Evolutionary conservation across 768 basidiomycete species (phyloP), one percentile per base, ranked within the genome.

Genomic region (Galerina sulciceps): DNA sequence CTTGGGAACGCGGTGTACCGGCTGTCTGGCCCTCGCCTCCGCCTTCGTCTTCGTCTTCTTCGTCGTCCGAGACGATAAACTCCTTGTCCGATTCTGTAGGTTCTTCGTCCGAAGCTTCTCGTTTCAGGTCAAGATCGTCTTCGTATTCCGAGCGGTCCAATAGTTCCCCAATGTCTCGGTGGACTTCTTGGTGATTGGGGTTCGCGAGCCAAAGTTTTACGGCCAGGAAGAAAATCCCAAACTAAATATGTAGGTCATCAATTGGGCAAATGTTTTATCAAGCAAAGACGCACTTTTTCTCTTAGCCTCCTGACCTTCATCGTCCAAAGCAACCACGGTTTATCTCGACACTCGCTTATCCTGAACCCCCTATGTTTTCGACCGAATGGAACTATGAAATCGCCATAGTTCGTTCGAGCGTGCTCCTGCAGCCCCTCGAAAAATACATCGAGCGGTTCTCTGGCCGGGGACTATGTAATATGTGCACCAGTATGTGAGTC

Each of bases 311-410:
- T 23, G 36, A 14, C 4, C 11, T 14, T 36, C n/a, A 22, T 40
- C 9, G 40, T 20, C 49, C 49, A 51, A 6, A 14, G 37, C 11
- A 51, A 17, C 49, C 49, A 51, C 1, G 37, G 49, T 36, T 51
- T 51, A 20, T 51, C 49, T 38, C 37, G 36, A 20, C 49, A 51
- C 22, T 51, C 6, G 4, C 18, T 38, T 40, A 51, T 38, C 37
- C 20, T 51, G 15, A 23, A 38, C 11, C 49, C 37, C 35, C 35
- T 35, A 37, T 51, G 49, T 40, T 51, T 51, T 15, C 49, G 11
- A 22, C 49, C 49, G 26, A 51, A 51, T 9, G 49, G 49, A 37
- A 51, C 49, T 38, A 51, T 51, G 36, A 51, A 51, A 15, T 51
- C 49, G 4, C 36, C 37, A 15, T 51, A 51, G 49, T 51, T 51